Evolutionary conservation across 305 asterid genomes (phyloP).

Genomic region (Euphrasia arctica): DNA sequence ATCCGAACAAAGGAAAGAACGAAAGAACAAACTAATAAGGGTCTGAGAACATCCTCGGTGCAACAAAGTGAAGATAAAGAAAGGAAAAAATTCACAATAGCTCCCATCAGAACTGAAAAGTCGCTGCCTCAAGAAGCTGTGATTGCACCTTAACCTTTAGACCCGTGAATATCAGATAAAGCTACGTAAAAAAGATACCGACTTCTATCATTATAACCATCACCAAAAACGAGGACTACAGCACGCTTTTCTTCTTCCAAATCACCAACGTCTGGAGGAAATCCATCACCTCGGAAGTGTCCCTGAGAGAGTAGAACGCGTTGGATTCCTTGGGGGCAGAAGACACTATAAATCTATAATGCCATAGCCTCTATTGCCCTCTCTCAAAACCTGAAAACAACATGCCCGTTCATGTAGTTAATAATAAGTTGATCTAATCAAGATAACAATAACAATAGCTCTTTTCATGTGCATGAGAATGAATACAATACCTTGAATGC

Average conservation of each 20-base stretch:
- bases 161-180: too few species aligned
- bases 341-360: conserved; percentile 82
- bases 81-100: conserved; percentile 27
- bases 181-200: conserved; percentile 16
- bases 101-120: conserved; percentile 23
- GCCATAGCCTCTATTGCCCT: conserved; percentile 68
- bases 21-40: conserved; percentile 6
- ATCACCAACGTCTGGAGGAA: conserved; percentile 69
- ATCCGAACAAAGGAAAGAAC: background rate
- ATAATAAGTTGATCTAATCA: background rate
- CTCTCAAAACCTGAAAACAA: conserved; percentile 61
- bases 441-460: background rate
- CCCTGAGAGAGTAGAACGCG: conserved; percentile 83
- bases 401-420: background rate
- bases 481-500: conserved; percentile 71
- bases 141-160: conserved; percentile 57
- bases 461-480: conserved; percentile 6
- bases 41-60: conserved; percentile 53
- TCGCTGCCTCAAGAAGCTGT: conserved; percentile 25
- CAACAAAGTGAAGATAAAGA: conserved; percentile 20
- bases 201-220: conserved; percentile 20
- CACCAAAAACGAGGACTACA: conserved; percentile 2
- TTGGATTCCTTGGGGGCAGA: conserved; percentile 84
- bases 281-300: conserved; percentile 93
- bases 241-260: conserved; percentile 52